Base-by-base conservation (phyloP, 495 filamentous ascomycete species). In the Penicillium subrubescens region DNA sequence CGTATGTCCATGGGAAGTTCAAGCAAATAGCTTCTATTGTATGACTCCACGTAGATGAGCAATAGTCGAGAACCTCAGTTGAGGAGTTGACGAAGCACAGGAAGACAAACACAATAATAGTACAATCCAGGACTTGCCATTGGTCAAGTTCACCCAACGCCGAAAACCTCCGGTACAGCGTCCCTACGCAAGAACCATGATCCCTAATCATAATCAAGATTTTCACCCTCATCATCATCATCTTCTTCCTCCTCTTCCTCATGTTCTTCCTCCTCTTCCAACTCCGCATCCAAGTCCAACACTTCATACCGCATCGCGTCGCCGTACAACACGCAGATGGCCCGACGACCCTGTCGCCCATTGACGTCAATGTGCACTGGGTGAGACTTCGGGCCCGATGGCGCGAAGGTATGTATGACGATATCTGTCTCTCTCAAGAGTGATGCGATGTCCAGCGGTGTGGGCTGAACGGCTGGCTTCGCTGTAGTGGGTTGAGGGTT, bases 291-390 rank as follows among this genome's bases (percentile, higher is more conserved):
- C 58, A 89, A 59, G 67, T 87, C 84, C 59, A 87, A 80, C 8
- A 88, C 79, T 37, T 83, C 81, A 67, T 88, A 89, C 51, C 80
- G 81, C 71, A 83, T 70, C 19, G 72, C 73, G 67, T 88, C 85
- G 14, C 81, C 78, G 61, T 85, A 85, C 57, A 89, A 65, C 25
- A 87, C 83, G 66, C 84, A 87, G 3, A 85, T 76, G 25, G 82
- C 83, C 57, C 85, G 74, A 29, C 85, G 79, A 2, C 79, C 82
- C 33, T 78, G 80, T 15, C 80, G 78, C 23, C 86, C 85, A 67
- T 88, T 88, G 23, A 87, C 78, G 48, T 83, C 80, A 21, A 89
- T 60, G 60, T 75, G 64, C 10, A 77, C 56, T 4, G 87, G 84
- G 23, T 68, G 77, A 51, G 82, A 72, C 43, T 77, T 81, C 6